phyloP scores from a whole-genome alignment of 805 yeast species.

The Candida maesae region DNA sequence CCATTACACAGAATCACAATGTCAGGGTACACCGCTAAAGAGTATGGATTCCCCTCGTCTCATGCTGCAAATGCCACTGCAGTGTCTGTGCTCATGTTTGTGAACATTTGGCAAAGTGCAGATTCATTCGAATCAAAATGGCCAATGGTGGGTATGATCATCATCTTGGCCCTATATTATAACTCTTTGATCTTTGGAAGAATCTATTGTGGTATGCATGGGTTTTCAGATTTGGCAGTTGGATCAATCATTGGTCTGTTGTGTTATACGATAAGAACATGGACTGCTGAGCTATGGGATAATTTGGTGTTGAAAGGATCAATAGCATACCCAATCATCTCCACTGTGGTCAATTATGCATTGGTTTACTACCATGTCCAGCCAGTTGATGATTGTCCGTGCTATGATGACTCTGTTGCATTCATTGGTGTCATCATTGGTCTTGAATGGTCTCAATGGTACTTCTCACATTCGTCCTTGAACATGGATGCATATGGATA shows the following conservation, averaged over 20 bases:
- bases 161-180: conserved; percentile 43
- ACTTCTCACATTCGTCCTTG: conserved; percentile 22
- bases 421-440: conserved; percentile 87
- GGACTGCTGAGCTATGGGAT: conserved; percentile 44
- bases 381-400: conserved; percentile 93
- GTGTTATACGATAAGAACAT: conserved; percentile 45
- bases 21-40: conserved; percentile 86
- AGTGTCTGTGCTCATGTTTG: conserved; percentile 53
- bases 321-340: conserved; percentile 31
- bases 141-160: conserved; percentile 15
- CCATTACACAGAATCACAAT: conserved; percentile 87
- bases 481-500: conserved; percentile 17
- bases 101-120: conserved; percentile 15
- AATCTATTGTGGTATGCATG: conserved; percentile 97
- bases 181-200: conserved; percentile 72
- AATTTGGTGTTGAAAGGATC: conserved; percentile 32
- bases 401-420: conserved; percentile 93
- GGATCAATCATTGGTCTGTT: conserved; percentile 65
- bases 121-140: conserved; percentile 6
- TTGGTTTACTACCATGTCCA: conserved; percentile 68
- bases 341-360: conserved; percentile 39
- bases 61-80: conserved; percentile 95
- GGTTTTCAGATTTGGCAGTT: conserved; percentile 65
- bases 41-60: conserved; percentile 92
- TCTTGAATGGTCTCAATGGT: conserved; percentile 43